phyloP scores from a whole-genome alignment of 2,329 filamentous ascomycete species.

The Penicillium sp. region DNA sequence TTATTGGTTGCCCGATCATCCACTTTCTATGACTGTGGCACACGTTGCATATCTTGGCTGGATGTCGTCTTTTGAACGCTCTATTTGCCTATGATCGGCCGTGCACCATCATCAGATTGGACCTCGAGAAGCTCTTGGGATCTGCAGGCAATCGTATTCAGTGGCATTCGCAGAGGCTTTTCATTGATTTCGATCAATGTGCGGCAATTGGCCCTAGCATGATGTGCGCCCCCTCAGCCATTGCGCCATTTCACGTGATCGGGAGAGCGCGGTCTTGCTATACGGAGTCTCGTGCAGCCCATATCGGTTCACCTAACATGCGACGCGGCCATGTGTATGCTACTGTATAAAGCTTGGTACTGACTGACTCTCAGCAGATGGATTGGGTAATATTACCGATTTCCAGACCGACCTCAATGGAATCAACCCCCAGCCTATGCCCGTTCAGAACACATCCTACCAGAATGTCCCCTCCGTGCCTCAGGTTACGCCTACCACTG shows the following conservation, averaged over 20 bases:
- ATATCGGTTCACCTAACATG: constrained; percentile 10
- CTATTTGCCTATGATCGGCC: constrained; percentile 4
- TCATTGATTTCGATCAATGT: constrained; percentile 2
- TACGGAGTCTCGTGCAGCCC: constrained; percentile 3
- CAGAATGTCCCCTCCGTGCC: constrained; percentile 19
- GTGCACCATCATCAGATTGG: constrained; percentile 3
- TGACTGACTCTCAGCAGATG: constrained; percentile 24
- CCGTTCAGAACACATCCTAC: constrained; percentile 25
- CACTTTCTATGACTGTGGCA: constrained; percentile 3
- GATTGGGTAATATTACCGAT: constrained; percentile 31
- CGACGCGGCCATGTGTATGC: constrained; percentile 8
- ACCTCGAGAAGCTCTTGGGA: constrained; percentile 7
- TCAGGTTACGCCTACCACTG: constrained; percentile 15
- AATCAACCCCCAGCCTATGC: constrained; percentile 22
- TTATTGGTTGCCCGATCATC: constrained; percentile 8
- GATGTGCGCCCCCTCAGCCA: constrained; percentile 24
- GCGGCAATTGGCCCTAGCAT: constrained; percentile 15
- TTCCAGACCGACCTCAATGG: constrained; percentile 29
- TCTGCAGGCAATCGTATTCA: constrained; percentile 10
- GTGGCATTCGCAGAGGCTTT: constrained; percentile 9
- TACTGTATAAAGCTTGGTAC: constrained; percentile 5
- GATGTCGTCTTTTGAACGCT: constrained; percentile 14
- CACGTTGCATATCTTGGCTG: constrained; percentile 5
- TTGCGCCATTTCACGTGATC: constrained; percentile 38
- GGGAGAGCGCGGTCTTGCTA: not conserved